Conservation (phyloP, 2,329 filamentous ascomycete species). For the Periconia macrospinosa region DNA sequence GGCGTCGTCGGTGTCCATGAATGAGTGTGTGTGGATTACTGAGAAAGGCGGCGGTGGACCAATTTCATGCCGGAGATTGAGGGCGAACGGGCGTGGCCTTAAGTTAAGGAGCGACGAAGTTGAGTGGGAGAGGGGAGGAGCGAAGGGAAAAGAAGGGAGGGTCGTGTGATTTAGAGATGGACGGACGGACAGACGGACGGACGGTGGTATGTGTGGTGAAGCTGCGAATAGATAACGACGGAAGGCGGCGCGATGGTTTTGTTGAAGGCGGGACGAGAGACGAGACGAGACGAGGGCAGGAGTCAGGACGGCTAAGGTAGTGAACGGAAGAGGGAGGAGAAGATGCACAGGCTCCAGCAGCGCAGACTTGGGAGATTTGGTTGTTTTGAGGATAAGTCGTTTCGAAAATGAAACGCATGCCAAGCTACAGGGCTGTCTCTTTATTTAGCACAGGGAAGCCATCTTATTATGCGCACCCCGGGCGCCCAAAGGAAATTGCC, state of each 20-base stretch:
- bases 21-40: constrained; percentile 20
- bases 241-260: constrained; percentile 21
- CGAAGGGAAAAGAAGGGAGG: constrained; percentile 23
- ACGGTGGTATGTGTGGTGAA: neutral
- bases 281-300: too few relatives aligned
- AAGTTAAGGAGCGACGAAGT: constrained; percentile 7
- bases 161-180: constrained; percentile 24
- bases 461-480: constrained; percentile 11
- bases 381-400: constrained; percentile 44
- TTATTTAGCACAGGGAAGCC: constrained; percentile 34
- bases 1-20: constrained; percentile 42
- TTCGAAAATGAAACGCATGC: constrained; percentile 21
- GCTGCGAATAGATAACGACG: neutral
- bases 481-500: neutral
- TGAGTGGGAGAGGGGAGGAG: constrained; percentile 26
- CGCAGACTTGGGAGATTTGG: constrained; percentile 30
- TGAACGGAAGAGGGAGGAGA: neutral
- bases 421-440: constrained; percentile 20
- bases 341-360: constrained; percentile 11
- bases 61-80: constrained; percentile 41
- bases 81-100: constrained; percentile 31
- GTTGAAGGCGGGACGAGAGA: too few relatives aligned
- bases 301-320: neutral
- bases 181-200: constrained; percentile 34
- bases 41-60: constrained; percentile 27